phyloP scores from a whole-genome alignment of 1,284 basidiomycete species.

The Pholiota adiposa region DNA sequence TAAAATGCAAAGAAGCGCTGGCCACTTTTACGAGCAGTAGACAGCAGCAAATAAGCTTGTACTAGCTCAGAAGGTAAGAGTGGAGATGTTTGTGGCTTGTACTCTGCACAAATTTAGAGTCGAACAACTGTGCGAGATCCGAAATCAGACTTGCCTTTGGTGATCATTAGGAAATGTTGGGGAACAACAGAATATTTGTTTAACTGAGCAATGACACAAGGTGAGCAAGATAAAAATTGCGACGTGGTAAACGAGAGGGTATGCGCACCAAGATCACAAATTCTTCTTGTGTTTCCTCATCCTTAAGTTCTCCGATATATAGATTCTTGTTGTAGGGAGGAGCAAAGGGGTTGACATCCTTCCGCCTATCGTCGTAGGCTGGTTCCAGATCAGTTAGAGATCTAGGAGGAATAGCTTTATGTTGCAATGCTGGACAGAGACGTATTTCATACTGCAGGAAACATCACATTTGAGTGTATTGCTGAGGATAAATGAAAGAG shows the following conservation, averaged over 20 bases:
- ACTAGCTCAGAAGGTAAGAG: conserved; percentile 79
- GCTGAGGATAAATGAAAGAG: not conserved
- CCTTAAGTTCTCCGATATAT: conserved; percentile 72
- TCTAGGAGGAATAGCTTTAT: conserved; percentile 64
- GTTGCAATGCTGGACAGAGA: conserved; percentile 79
- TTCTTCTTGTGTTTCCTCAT: conserved; percentile 61
- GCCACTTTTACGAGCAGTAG: conserved; percentile 65
- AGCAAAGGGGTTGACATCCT: conserved; percentile 70
- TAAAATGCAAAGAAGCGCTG: conserved; percentile 80
- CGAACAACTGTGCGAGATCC: too few relatives aligned
- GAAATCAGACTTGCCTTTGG: conserved; percentile 61
- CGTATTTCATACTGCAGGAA: conserved; percentile 75
- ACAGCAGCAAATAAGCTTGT: conserved; percentile 70
- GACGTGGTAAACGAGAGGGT: not conserved
- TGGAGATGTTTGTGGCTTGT: conserved; percentile 74
- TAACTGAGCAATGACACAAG: conserved; percentile 47
- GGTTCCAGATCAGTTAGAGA: conserved; percentile 44
- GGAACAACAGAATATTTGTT: conserved; percentile 88
- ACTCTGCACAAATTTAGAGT: too few relatives aligned
- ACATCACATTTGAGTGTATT: not conserved
- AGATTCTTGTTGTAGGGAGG: conserved; percentile 81
- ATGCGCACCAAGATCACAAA: conserved; percentile 77
- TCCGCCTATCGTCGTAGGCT: conserved; percentile 27
- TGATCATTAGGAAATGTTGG: conserved; percentile 81
- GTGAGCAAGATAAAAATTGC: too few relatives aligned